phyloP scores from a whole-genome alignment of 2,329 filamentous ascomycete genomes.

The Neonectria punicea region DNA sequence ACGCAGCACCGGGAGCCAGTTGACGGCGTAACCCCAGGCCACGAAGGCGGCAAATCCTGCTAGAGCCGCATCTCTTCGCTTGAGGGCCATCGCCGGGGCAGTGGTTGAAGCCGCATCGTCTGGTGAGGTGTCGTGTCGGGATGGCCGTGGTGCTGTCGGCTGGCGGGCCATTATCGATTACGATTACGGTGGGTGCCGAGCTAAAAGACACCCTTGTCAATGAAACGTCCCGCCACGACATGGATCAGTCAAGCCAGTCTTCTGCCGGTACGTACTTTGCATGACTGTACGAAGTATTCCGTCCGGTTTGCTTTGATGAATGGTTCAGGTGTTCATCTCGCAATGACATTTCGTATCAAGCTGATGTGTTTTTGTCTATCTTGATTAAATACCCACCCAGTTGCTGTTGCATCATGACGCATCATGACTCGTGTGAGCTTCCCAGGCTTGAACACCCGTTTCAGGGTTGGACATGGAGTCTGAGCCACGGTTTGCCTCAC shows the following conservation, averaged over 20 bases:
- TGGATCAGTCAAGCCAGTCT: constrained; percentile 5
- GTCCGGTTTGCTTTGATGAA: background rate
- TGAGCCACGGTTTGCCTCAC: background rate
- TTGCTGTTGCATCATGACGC: background rate
- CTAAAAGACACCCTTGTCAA: constrained; percentile 31
- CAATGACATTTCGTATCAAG: background rate
- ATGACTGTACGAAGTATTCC: background rate
- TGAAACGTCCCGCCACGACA: background rate
- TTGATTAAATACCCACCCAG: background rate
- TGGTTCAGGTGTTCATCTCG: background rate
- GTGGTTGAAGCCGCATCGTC: constrained; percentile 48
- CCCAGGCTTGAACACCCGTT: constrained; percentile 2
- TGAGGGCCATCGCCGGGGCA: constrained; percentile 71
- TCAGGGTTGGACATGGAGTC: background rate
- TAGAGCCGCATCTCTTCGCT: constrained; percentile 76
- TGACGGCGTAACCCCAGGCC: constrained; percentile 86
- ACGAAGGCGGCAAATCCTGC: constrained; percentile 78
- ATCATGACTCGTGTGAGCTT: constrained; percentile 18
- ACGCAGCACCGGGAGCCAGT: constrained; percentile 84
- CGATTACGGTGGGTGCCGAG: constrained; percentile 38
- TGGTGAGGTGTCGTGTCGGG: constrained; percentile 37
- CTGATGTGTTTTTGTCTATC: background rate
- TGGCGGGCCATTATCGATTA: constrained; percentile 34
- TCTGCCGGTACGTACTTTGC: background rate
- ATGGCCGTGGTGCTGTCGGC: constrained; percentile 34